Conservation (phyloP, 352 stramenopile species). For the Plasmopara muralis region DNA sequence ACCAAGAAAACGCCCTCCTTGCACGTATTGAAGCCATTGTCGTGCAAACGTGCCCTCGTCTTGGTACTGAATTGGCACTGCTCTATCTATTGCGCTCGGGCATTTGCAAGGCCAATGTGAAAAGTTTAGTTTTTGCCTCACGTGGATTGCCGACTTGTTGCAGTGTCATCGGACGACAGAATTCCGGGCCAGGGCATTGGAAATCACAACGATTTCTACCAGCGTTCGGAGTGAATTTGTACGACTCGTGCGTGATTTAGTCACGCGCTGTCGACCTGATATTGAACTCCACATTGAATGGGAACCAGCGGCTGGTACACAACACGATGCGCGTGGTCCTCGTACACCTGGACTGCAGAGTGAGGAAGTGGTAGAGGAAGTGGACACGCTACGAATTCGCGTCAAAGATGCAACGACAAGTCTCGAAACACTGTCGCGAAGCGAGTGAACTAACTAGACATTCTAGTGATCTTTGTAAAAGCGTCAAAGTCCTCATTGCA, state of each 20-base stretch:
- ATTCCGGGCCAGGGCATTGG: constrained; percentile 50
- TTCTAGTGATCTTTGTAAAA: not conserved
- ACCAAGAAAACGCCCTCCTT: constrained; percentile 58
- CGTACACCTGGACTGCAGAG: too few species aligned
- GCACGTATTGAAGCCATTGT: constrained; percentile 60
- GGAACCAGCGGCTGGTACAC: constrained; percentile 36
- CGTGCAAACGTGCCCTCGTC: constrained; percentile 45
- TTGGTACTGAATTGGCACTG: constrained; percentile 46
- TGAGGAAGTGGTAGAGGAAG: too few species aligned
- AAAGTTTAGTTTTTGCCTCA: constrained; percentile 78
- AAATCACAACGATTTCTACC: constrained; percentile 66
- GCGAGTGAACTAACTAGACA: not conserved
- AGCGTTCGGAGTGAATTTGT: constrained; percentile 65
- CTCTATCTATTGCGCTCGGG: constrained; percentile 54
- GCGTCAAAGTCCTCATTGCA: too few species aligned
- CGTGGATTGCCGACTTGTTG: constrained; percentile 68
- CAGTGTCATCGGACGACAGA: constrained; percentile 56
- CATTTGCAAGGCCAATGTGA: constrained; percentile 76
- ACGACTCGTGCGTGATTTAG: constrained; percentile 45
- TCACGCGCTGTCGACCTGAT: constrained; percentile 46
- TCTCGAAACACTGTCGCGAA: not conserved
- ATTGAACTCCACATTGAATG: constrained; percentile 72
- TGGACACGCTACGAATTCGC: too few species aligned
- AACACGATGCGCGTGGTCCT: constrained; percentile 5
- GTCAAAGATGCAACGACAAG: too few species aligned